These are phyloP conservation scores for Helianthus annuus DNA, from an alignment of 129 eudicot genomes.

Conservation along the genomic window DNA sequence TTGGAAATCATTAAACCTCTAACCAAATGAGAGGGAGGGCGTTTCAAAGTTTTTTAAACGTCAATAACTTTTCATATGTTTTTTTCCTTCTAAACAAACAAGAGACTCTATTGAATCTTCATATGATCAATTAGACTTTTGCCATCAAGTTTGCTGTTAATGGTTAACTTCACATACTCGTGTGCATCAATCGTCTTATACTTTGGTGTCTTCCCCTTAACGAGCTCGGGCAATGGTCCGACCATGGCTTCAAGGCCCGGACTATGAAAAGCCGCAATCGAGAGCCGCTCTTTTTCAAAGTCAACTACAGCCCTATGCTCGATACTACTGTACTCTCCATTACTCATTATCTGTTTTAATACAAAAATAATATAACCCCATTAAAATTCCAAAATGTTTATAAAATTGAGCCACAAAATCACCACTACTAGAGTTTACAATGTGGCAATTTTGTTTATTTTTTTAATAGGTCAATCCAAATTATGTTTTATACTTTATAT, in stretches of 20 bases:
- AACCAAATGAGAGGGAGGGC: too few species aligned
- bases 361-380: not conserved
- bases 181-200: slow-evolving; percentile 32
- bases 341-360: slow-evolving; percentile 41
- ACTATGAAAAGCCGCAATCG: slow-evolving; percentile 50
- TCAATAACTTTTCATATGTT: too few species aligned
- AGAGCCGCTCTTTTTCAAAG: slow-evolving; percentile 40
- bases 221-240: slow-evolving; percentile 36
- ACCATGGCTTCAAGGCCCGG: slow-evolving; percentile 22
- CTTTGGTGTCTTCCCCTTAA: slow-evolving; percentile 25
- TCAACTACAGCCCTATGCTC: slow-evolving; percentile 57
- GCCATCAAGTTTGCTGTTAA: slow-evolving; percentile 46
- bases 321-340: slow-evolving; percentile 49
- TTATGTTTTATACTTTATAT: too few species aligned
- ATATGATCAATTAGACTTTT: slow-evolving; percentile 41
- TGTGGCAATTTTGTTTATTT: too few species aligned
- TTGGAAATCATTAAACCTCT: too few species aligned
- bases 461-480: too few species aligned
- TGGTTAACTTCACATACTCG: slow-evolving; percentile 27
- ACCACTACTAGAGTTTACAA: too few species aligned
- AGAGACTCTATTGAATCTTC: slow-evolving; percentile 17
- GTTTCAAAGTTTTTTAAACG: too few species aligned
- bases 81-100: too few species aligned
- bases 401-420: not conserved
- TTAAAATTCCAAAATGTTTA: not conserved